Conservation (phyloP, 441 rosid genomes). For the Gossypium trilobum region DNA sequence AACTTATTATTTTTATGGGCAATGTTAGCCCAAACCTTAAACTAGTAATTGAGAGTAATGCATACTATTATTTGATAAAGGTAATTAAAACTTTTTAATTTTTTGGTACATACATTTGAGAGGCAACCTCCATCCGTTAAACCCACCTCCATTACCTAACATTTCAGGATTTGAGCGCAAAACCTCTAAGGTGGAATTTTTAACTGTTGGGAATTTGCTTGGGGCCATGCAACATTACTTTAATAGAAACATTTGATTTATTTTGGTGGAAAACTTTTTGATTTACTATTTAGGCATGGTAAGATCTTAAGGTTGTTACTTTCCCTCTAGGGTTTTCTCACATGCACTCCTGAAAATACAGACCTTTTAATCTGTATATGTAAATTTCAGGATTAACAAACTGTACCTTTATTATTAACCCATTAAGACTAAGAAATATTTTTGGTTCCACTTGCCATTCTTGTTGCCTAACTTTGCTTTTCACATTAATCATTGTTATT, state of each 20-base stretch:
- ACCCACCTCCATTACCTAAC: neutral
- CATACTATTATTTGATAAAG: neutral
- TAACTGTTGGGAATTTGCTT: neutral
- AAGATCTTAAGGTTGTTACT: neutral
- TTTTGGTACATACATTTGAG: neutral
- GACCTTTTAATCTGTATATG: neutral
- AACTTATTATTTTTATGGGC: neutral
- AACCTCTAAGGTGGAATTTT: neutral
- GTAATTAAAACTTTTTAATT: neutral
- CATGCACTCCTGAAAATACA: neutral
- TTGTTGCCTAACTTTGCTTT: slow-evolving; percentile 4
- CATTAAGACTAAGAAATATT: neutral
- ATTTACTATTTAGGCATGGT: neutral
- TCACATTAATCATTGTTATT: neutral
- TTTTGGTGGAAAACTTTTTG: neutral
- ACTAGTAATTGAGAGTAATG: neutral
- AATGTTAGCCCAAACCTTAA: neutral
- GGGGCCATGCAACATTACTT: neutral
- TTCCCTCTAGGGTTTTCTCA: slow-evolving; percentile 6
- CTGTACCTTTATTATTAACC: slow-evolving; percentile 3
- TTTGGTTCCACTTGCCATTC: neutral
- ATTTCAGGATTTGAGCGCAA: neutral
- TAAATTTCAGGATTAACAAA: neutral
- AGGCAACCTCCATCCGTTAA: neutral
- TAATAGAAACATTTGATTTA: neutral